Conservation (phyloP, 768 basidiomycete species). For the Leucosporidium yakuticum region DNA sequence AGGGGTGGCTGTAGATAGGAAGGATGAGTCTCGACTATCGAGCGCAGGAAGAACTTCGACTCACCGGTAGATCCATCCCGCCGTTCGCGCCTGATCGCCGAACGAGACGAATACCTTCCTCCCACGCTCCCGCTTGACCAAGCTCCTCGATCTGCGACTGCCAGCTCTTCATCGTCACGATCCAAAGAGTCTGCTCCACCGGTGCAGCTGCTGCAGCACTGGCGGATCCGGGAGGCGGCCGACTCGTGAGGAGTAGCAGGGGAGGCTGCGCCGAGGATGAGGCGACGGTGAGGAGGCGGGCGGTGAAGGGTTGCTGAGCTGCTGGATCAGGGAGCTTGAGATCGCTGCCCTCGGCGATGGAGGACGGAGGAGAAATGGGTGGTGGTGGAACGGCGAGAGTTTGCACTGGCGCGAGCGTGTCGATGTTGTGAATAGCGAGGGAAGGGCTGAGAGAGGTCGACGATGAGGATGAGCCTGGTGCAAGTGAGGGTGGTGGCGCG, state of each 20-base stretch:
- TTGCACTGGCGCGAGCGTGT: slow-evolving; percentile 45
- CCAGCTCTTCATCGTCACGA: slow-evolving; percentile 64
- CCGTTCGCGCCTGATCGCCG: not conserved
- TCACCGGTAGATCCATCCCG: not conserved
- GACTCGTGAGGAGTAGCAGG: slow-evolving; percentile 17
- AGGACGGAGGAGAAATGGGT: slow-evolving; percentile 46
- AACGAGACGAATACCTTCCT: slow-evolving; percentile 52
- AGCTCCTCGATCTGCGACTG: slow-evolving; percentile 80
- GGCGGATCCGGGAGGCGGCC: not conserved
- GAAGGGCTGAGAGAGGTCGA: not conserved
- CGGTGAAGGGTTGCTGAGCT: slow-evolving; percentile 33
- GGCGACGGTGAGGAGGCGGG: slow-evolving; percentile 62
- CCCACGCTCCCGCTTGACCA: slow-evolving; percentile 60
- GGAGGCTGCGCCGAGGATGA: slow-evolving; percentile 48
- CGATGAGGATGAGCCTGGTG: not conserved
- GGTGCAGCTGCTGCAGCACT: not conserved
- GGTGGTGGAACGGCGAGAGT: slow-evolving; percentile 56
- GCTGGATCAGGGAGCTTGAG: slow-evolving; percentile 31
- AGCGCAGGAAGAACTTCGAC: not conserved
- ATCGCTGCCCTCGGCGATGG: slow-evolving; percentile 20
- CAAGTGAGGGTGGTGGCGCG: not conserved
- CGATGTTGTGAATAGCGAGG: slow-evolving; percentile 16
- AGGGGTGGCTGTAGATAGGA: slow-evolving; percentile 3
- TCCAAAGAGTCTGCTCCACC: slow-evolving; percentile 58
- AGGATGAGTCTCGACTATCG: not conserved